Percentiles rank a stretch among this genome's conserved stretches.
phyloP scores from a whole-genome alignment of 2,329 filamentous ascomycete genomes.

The Verticillium isaacii region DNA sequence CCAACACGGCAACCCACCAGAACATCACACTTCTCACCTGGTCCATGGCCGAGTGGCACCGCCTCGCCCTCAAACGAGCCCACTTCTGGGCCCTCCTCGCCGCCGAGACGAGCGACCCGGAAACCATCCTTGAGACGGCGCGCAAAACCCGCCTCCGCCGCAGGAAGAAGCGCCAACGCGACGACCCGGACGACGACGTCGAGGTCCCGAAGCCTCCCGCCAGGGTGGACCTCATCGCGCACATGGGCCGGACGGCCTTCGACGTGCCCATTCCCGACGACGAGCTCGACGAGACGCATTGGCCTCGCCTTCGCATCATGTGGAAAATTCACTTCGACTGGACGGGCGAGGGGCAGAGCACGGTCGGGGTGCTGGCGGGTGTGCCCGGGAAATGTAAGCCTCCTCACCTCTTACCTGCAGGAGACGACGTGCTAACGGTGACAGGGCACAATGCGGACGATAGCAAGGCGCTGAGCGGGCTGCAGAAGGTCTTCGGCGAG shows the following conservation, averaged over 20 bases:
- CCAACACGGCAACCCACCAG: constrained; percentile 39
- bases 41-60: constrained; percentile 66
- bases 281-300: constrained; percentile 23
- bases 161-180: constrained; percentile 14
- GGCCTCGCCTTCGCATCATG: constrained; percentile 44
- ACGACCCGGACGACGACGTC: constrained; percentile 12
- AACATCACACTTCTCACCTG: constrained; percentile 59
- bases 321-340: constrained; percentile 67
- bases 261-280: constrained; percentile 35
- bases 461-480: constrained; percentile 47
- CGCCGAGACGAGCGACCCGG: constrained; percentile 34
- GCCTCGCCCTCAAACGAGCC: constrained; percentile 55
- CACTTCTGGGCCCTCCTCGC: constrained; percentile 57
- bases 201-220: constrained; percentile 12
- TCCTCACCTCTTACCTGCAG: neutral
- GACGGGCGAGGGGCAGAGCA: constrained; percentile 65
- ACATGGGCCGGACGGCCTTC: constrained; percentile 47
- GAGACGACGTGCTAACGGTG: constrained; percentile 8
- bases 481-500: constrained; percentile 57
- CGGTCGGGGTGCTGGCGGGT: constrained; percentile 47
- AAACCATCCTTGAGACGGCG: constrained; percentile 24
- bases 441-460: constrained; percentile 59
- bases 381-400: constrained; percentile 59
- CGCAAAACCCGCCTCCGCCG: constrained; percentile 20
- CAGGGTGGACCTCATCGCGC: constrained; percentile 44